phyloP scores from a whole-genome alignment of 768 basidiomycete genomes.

The Hydnomerulius pinastri region DNA sequence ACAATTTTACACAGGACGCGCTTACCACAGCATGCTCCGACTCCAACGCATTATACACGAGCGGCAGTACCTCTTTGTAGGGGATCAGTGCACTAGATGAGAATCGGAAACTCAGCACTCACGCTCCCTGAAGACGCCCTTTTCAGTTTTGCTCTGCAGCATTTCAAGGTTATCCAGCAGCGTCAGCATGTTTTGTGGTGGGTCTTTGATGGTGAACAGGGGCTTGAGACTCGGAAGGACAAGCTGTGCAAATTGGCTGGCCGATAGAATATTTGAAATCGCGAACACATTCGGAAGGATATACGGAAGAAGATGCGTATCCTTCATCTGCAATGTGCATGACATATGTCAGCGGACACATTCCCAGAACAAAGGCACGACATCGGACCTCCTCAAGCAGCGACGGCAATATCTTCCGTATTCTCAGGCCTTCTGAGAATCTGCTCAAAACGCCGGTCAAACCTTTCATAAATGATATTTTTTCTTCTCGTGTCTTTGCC shows the following conservation, averaged over 20 bases:
- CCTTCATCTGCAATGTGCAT: constrained; percentile 75
- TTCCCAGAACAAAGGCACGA: not conserved
- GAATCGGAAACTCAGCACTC: constrained; percentile 29
- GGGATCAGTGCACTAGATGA: constrained; percentile 4
- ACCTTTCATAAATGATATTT: constrained; percentile 95
- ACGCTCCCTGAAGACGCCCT: constrained; percentile 87
- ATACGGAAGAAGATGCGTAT: constrained; percentile 88
- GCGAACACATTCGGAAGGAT: constrained; percentile 94
- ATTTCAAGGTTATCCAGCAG: constrained; percentile 86
- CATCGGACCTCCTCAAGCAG: constrained; percentile 86
- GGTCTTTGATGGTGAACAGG: constrained; percentile 87
- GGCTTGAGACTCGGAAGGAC: constrained; percentile 91
- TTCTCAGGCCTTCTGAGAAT: constrained; percentile 86
- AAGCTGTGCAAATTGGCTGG: constrained; percentile 74
- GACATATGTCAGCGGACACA: constrained; percentile 7
- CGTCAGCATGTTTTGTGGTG: constrained; percentile 96
- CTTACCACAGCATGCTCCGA: constrained; percentile 86
- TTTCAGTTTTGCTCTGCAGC: constrained; percentile 88
- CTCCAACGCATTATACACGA: constrained; percentile 95
- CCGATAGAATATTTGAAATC: constrained; percentile 77
- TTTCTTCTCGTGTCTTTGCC: constrained; percentile 91
- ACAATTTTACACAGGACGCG: constrained; percentile 2
- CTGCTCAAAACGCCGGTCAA: constrained; percentile 74
- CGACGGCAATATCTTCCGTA: constrained; percentile 87
- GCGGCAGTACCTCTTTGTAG: constrained; percentile 82